Evolutionary conservation across 306 rosid species (phyloP).

Genomic region (Acacia acuminata): DNA sequence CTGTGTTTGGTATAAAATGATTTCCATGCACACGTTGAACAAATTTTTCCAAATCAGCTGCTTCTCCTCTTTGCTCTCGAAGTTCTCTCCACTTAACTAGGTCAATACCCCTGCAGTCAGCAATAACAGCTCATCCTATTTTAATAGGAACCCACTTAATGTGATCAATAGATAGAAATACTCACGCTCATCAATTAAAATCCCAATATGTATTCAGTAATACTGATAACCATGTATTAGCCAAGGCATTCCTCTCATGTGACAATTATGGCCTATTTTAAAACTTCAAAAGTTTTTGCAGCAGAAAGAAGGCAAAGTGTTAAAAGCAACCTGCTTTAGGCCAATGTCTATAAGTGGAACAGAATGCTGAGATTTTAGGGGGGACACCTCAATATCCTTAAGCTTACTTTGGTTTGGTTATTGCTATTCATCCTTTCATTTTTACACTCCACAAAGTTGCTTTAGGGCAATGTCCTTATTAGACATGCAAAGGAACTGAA

Average conservation of each 20-base stretch:
- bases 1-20: slow-evolving; percentile 96
- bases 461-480: background rate
- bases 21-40: slow-evolving; percentile 83
- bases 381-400: background rate
- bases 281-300: background rate
- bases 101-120: slow-evolving; percentile 75
- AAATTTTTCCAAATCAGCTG: slow-evolving; percentile 72
- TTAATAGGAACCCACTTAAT: slow-evolving; percentile 6
- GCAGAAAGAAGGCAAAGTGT: background rate
- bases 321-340: background rate
- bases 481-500: background rate
- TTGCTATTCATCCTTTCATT: background rate
- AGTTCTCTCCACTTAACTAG: slow-evolving; percentile 82
- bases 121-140: slow-evolving; percentile 23
- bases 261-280: background rate
- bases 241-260: slow-evolving; percentile 24
- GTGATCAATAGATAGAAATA: slow-evolving; percentile 1
- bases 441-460: background rate
- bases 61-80: slow-evolving; percentile 62
- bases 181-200: slow-evolving; percentile 18
- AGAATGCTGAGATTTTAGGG: background rate
- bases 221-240: slow-evolving; percentile 18
- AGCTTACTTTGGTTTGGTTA: slow-evolving; percentile 1
- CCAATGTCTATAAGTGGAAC: background rate
- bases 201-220: slow-evolving; percentile 12